Conservation (phyloP, 2,329 filamentous ascomycete species). For the Monilinia vaccinii-corymbosi region DNA sequence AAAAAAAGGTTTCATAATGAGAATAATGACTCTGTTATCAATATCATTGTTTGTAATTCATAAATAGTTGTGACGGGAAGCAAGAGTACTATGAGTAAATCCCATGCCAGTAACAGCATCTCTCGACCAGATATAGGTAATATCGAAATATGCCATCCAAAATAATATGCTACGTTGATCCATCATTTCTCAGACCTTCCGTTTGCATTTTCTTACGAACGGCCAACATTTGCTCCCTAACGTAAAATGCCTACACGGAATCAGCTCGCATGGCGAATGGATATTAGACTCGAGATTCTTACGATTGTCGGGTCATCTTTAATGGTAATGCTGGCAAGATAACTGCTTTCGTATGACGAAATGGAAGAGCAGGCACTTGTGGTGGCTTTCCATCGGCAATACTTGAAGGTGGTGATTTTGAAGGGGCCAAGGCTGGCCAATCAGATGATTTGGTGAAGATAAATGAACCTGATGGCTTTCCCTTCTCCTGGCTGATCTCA, state of each 20-base stretch:
- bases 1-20: background rate
- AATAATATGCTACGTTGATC: background rate
- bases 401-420: conserved; percentile 12
- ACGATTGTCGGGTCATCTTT: background rate
- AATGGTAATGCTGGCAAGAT: conserved; percentile 4
- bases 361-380: conserved; percentile 4
- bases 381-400: conserved; percentile 20
- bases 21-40: background rate
- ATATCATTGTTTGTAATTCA: background rate
- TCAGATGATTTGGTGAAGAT: conserved; percentile 11
- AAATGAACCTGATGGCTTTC: background rate
- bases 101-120: background rate
- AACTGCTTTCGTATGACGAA: background rate
- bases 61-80: background rate
- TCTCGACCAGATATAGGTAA: background rate
- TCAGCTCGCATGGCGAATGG: conserved; percentile 8
- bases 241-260: conserved; percentile 8
- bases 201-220: conserved; percentile 16
- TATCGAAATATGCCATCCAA: background rate
- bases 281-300: conserved; percentile 3
- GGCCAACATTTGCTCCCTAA: conserved; percentile 16
- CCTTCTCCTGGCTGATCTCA: background rate
- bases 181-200: background rate
- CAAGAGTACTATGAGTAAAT: background rate
- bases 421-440: conserved; percentile 18